These are phyloP conservation scores for Pelargonium cotyledonis DNA, from an alignment of 441 rosid species.

Conservation along the genomic window DNA sequence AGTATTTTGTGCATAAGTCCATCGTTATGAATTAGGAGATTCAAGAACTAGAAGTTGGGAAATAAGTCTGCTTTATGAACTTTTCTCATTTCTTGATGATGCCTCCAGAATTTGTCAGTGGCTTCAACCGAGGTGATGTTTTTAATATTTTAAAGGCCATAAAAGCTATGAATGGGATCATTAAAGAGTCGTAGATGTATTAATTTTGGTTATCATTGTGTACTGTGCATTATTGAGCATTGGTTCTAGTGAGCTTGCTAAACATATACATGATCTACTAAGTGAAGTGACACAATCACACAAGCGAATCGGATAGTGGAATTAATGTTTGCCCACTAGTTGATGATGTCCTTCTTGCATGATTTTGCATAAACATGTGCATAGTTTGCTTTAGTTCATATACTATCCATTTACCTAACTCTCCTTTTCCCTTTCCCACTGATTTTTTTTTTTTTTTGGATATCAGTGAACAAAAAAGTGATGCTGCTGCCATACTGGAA, in stretches of 20 bases:
- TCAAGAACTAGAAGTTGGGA: background rate
- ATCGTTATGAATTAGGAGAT: background rate
- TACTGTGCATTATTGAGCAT: background rate
- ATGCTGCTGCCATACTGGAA: constrained; percentile 10
- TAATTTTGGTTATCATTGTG: background rate
- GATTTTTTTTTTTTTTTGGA: background rate
- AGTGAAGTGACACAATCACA: background rate
- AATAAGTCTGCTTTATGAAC: background rate
- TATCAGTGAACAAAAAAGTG: constrained; percentile 14
- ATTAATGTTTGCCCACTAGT: no score
- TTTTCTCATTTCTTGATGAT: background rate
- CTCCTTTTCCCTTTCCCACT: background rate
- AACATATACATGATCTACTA: background rate
- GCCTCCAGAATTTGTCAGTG: background rate
- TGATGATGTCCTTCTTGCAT: no score
- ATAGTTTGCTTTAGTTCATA: no score
- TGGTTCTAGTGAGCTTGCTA: background rate
- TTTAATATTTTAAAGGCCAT: background rate
- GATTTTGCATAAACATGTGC: no score
- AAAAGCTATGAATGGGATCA: background rate
- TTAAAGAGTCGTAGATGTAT: no score
- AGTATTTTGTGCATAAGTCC: background rate
- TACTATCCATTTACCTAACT: background rate
- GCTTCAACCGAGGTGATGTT: background rate
- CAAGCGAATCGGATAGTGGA: background rate